A percentile compares a stretch with the other conserved stretches of the same genome.
These are phyloP conservation scores for Chlamydomonas sp. DNA, from an alignment of 139 green algal genomes.

Conservation along the genomic window DNA sequence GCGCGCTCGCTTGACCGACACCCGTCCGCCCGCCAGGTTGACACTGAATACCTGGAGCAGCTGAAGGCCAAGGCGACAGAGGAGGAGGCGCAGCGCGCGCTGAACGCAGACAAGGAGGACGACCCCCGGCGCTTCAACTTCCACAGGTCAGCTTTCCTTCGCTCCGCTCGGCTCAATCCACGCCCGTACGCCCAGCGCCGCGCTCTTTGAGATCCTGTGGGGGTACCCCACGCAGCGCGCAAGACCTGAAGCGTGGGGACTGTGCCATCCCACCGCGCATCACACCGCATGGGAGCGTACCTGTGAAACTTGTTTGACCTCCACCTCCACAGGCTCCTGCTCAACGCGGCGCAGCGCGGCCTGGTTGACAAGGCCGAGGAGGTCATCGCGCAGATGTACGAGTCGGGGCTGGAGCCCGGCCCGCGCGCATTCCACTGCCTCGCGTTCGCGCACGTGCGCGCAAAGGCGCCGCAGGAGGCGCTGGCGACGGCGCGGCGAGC, in stretches of 20 bases:
- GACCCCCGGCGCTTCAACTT: slow-evolving; percentile 24
- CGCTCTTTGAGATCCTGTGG: too few species aligned
- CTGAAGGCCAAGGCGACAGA: not conserved
- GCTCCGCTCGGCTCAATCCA: not conserved
- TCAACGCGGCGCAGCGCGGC: slow-evolving; percentile 23
- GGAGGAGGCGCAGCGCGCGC: slow-evolving; percentile 9
- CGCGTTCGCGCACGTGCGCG: slow-evolving; percentile 22
- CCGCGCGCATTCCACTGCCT: slow-evolving; percentile 29
- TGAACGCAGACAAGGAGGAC: slow-evolving; percentile 2
- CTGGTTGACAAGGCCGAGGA: slow-evolving; percentile 17
- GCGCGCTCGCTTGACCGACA: too few species aligned
- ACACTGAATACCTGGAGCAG: slow-evolving; percentile 17
- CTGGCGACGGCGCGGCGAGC: slow-evolving; percentile 14
- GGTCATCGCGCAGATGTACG: slow-evolving; percentile 17
- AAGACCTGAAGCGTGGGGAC: too few species aligned
- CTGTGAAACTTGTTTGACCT: too few species aligned
- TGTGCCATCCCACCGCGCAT: too few species aligned
- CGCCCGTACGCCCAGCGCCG: not conserved
- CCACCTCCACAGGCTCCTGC: slow-evolving; percentile 16
- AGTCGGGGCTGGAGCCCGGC: slow-evolving; percentile 27
- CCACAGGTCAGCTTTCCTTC: slow-evolving; percentile 22
- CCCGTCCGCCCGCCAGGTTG: too few species aligned
- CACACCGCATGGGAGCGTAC: too few species aligned
- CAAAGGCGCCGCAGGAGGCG: slow-evolving; percentile 16
- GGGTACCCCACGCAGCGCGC: too few species aligned